A percentile compares a stretch with the other conserved stretches of the same genome.
phyloP scores from a whole-genome alignment of 352 stramenopile genomes.

The Globisporangium nunn region DNA sequence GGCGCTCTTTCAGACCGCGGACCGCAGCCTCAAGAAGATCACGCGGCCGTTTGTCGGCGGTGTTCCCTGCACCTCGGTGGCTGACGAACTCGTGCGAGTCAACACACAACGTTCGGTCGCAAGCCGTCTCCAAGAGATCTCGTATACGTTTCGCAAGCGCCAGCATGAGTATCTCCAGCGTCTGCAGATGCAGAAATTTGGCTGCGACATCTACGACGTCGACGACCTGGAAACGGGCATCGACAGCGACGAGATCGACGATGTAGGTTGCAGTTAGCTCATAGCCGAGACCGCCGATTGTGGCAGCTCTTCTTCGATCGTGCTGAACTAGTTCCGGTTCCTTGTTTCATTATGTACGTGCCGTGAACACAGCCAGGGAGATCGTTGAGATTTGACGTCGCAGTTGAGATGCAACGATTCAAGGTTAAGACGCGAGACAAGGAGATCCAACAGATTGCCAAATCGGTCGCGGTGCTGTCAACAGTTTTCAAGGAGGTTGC shows the following conservation, averaged over 20 bases:
- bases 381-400: conserved; percentile 24
- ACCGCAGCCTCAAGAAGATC: conserved; percentile 66
- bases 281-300: neutral
- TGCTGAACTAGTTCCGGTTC: neutral
- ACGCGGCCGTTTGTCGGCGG: conserved; percentile 47
- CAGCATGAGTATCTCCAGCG: conserved; percentile 72
- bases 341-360: neutral
- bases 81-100: conserved; percentile 47
- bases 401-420: conserved; percentile 26
- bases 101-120: conserved; percentile 72
- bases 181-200: conserved; percentile 68
- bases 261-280: neutral
- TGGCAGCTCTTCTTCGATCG: neutral
- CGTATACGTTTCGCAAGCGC: conserved; percentile 45
- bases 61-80: conserved; percentile 31
- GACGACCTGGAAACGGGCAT: conserved; percentile 12
- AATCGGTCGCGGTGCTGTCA: conserved; percentile 54
- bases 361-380: neutral
- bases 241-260: neutral
- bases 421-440: conserved; percentile 53
- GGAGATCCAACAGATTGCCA: conserved; percentile 75
- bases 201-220: conserved; percentile 53
- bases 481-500: conserved; percentile 78
- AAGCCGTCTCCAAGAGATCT: conserved; percentile 51
- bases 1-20: conserved; percentile 54